Evolutionary conservation across 371 early-diverging fungal species (phyloP), one percentile per base, ranked within the genome.

Genomic region (Mortierella sp.): DNA sequence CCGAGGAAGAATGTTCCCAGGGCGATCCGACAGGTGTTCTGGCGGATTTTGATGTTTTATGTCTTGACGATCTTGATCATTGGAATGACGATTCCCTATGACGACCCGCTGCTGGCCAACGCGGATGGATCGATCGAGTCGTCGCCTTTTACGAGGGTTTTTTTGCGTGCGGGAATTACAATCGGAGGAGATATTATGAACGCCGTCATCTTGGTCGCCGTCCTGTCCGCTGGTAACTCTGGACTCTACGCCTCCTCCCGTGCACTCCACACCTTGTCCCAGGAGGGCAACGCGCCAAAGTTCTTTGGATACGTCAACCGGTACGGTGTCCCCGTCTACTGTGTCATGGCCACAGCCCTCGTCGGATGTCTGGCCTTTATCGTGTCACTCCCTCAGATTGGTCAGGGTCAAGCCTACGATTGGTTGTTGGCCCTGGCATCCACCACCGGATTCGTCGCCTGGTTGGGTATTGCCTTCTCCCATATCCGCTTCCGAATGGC

Each of bases 401-500:
- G 73, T 46, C 84, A 84, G 44, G 89, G 89, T 75, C 83, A 88
- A 68, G 89, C 89, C 8, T 90, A 89, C 44, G 80, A 77, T 21
- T 93, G 91, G 88, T 82, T 96, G 55, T 75, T 94, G 75, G 91
- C 91, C 70, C 82, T 96, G 18, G 90, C 94, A 32, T 93, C 94
- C 51, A 88, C 94, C 38, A 91, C 96, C 0, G 95, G 96, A 38
- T 91, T 96, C 74, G 87, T 95, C 46, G 93, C 95, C 74, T 97
- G 97, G 97, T 24, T 91, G 54, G 90, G 94, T 75, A 97, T 97
- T 82, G 90, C 91, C n/a, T 86, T 93, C 32, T 90, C 91, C 70
- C 96, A 97, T 80, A 89, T 91, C 63, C 93, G 96, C 16, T 97
- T 97, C 92, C 94, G 96, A 49, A 89, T 88, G 49, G 96, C 96